A percentile compares a stretch with the other conserved stretches of the same genome.
Evolutionary conservation across 257 asterid genomes (phyloP).

Genomic region (Solanum chiquidenum): DNA sequence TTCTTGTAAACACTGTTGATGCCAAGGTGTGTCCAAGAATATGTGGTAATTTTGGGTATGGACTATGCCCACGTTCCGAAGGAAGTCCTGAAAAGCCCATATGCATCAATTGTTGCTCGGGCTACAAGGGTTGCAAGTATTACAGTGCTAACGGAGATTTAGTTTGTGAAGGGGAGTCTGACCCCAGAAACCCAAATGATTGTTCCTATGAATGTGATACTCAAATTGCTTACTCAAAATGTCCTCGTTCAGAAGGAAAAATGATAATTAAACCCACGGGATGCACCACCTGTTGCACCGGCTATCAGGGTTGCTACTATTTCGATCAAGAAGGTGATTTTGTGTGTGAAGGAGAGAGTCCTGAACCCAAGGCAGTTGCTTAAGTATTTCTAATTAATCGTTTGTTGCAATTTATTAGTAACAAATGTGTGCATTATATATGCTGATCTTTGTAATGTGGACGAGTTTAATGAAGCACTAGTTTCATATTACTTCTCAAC

Average conservation of each 20-base stretch:
- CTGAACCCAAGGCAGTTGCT: background rate
- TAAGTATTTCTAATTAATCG: background rate
- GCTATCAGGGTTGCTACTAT: background rate
- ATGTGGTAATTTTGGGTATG: background rate
- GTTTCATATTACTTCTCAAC: background rate
- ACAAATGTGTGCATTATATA: background rate
- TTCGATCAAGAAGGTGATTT: background rate
- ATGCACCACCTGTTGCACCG: background rate
- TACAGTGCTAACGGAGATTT: background rate
- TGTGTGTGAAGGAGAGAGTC: background rate
- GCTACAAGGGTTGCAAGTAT: background rate
- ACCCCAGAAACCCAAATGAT: background rate
- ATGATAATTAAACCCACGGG: background rate
- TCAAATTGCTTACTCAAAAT: background rate
- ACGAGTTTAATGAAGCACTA: background rate
- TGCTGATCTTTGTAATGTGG: background rate
- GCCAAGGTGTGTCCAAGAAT: background rate
- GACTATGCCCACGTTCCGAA: background rate
- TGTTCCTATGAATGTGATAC: background rate
- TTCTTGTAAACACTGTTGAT: background rate
- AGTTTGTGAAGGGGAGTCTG: background rate
- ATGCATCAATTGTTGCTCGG: background rate
- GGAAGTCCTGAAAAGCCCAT: background rate
- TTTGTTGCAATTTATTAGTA: background rate
- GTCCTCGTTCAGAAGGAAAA: background rate